phyloP scores from a whole-genome alignment of 2,329 filamentous ascomycete genomes.

The Metarhizium album region DNA sequence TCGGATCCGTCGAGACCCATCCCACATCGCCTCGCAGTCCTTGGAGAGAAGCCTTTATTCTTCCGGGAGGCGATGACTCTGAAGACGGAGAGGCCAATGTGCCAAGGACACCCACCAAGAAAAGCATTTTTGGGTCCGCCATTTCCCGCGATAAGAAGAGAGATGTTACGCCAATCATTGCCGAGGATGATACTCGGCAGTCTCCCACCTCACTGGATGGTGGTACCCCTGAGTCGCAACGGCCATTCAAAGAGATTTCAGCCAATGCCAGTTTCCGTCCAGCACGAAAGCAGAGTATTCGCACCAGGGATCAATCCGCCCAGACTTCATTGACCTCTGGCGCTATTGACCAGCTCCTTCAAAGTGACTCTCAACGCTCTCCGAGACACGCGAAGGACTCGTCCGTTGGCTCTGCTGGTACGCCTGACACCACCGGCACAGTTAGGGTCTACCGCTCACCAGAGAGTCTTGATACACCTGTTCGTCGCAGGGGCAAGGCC shows the following conservation, averaged over 20 bases:
- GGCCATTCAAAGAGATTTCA: conserved; percentile 52
- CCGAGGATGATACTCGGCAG: conserved; percentile 54
- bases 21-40: conserved; percentile 39
- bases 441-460: conserved; percentile 36
- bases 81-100: conserved; percentile 18
- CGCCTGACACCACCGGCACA: conserved; percentile 27
- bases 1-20: conserved; percentile 30
- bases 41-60: conserved; percentile 44
- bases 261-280: conserved; percentile 38
- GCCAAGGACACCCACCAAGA: conserved; percentile 29
- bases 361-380: conserved; percentile 23
- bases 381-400: conserved; percentile 24
- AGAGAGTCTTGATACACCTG: conserved; percentile 37
- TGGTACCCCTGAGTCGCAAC: conserved; percentile 44
- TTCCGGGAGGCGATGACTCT: conserved; percentile 34
- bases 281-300: conserved; percentile 26
- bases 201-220: conserved; percentile 30
- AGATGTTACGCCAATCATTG: conserved; percentile 38
- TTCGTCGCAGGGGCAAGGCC: conserved; percentile 26
- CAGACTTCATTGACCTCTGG: conserved; percentile 79
- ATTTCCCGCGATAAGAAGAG: conserved; percentile 34
- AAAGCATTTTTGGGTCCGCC: conserved; percentile 31
- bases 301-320: conserved; percentile 58
- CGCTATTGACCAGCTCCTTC: conserved; percentile 67
- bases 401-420: conserved; percentile 24